A percentile compares a stretch with the other conserved stretches of the same genome.
Evolutionary conservation across 139 green algal species (phyloP).

Genomic region (Tetraselmis striata): DNA sequence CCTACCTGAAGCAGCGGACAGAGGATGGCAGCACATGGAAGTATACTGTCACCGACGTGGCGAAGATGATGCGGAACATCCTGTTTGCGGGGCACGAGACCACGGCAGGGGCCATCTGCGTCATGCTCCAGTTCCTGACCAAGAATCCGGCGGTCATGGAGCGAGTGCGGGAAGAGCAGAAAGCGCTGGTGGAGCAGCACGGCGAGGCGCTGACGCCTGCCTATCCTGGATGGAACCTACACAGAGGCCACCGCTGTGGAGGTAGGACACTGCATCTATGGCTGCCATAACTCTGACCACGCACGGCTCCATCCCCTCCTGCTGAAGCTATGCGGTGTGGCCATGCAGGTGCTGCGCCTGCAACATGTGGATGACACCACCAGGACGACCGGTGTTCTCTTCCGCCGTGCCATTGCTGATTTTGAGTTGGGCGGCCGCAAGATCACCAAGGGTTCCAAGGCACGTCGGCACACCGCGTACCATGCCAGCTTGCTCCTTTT

Average conservation of each 20-base stretch:
- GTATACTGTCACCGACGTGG: background rate
- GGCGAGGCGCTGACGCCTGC: background rate
- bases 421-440: background rate
- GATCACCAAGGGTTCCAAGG: background rate
- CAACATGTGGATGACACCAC: background rate
- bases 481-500: too few relatives aligned
- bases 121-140: background rate
- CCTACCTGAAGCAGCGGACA: background rate
- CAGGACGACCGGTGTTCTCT: background rate
- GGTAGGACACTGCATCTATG: too few relatives aligned
- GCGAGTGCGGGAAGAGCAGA: background rate
- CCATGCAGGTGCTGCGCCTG: background rate
- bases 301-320: too few relatives aligned
- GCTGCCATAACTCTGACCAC: too few relatives aligned
- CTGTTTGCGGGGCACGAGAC: background rate
- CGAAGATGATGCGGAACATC: background rate
- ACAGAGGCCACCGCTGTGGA: background rate
- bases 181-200: background rate
- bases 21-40: background rate
- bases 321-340: too few relatives aligned
- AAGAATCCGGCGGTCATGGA: background rate
- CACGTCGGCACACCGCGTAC: too few relatives aligned
- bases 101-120: background rate
- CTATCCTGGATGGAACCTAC: background rate
- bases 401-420: background rate